Conservation (phyloP, 192 early-diverging fungal genomes). For the Phycomyces nitens region DNA sequence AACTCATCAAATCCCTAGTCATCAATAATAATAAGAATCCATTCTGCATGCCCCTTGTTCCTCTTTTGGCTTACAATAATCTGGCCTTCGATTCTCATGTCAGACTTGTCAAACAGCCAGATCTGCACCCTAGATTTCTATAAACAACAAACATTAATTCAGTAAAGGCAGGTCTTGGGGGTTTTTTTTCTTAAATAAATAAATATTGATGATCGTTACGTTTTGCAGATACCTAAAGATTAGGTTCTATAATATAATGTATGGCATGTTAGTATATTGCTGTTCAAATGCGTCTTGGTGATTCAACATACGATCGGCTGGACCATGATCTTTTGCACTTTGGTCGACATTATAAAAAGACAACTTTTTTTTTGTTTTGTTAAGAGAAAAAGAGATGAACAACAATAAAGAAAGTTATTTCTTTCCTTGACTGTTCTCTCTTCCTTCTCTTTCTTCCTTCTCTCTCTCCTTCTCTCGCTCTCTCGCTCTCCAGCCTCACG, state of each 20-base stretch:
- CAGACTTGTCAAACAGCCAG: constrained; percentile 91
- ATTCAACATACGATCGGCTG: constrained; percentile 70
- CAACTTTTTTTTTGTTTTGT: too few species aligned
- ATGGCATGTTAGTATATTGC: neutral
- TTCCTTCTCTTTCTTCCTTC: too few species aligned
- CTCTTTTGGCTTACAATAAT: constrained; percentile 69
- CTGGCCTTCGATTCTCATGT: constrained; percentile 85
- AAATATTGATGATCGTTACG: constrained; percentile 39
- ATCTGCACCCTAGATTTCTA: constrained; percentile 88
- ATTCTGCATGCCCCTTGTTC: too few species aligned
- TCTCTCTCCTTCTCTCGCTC: too few species aligned
- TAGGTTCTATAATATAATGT: constrained; percentile 64
- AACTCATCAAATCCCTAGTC: constrained; percentile 97
- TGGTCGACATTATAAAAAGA: constrained; percentile 47
- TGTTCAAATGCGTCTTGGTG: neutral
- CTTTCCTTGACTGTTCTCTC: too few species aligned
- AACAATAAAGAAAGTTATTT: too few species aligned
- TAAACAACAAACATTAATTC: neutral
- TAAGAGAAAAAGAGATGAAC: too few species aligned
- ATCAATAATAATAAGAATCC: constrained; percentile 6
- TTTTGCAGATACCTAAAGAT: constrained; percentile 96
- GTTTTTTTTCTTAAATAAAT: too few species aligned
- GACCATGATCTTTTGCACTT: constrained; percentile 84
- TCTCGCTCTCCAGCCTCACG: too few species aligned
- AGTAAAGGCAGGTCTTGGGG: neutral